Evolutionary conservation across 192 early-diverging fungal genomes (phyloP).

Genomic region (Anaeromyces robustus): DNA sequence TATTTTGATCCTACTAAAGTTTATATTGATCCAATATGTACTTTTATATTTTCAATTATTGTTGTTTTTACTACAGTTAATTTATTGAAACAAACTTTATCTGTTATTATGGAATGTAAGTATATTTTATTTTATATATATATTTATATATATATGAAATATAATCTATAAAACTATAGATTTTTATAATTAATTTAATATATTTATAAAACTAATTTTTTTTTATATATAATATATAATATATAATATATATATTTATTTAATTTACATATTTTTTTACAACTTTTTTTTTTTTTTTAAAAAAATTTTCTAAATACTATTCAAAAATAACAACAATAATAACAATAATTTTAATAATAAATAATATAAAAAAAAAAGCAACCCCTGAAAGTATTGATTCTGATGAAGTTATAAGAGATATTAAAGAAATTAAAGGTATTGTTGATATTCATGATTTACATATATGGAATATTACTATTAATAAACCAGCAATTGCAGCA

Average conservation of each 20-base stretch:
- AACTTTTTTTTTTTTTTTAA: no score
- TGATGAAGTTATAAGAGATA: slow-evolving; percentile 18
- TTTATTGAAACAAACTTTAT: slow-evolving; percentile 42
- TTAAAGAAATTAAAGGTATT: slow-evolving; percentile 28
- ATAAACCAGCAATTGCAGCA: slow-evolving; percentile 20
- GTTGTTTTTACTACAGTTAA: slow-evolving; percentile 54
- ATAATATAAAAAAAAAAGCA: slow-evolving; percentile 3
- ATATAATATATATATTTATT: no score
- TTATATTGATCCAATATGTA: slow-evolving; percentile 65
- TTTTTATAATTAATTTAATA: not conserved
- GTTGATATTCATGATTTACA: slow-evolving; percentile 40
- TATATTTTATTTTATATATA: not conserved
- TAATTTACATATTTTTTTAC: no score
- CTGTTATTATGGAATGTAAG: slow-evolving; percentile 60
- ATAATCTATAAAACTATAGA: no score
- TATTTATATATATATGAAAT: slow-evolving; percentile 2
- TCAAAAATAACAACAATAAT: no score
- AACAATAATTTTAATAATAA: not conserved
- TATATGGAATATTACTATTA: slow-evolving; percentile 42
- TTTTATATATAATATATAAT: no score
- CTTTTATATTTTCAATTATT: slow-evolving; percentile 62
- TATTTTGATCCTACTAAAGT: slow-evolving; percentile 33
- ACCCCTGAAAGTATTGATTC: slow-evolving; percentile 30
- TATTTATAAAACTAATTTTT: no score
- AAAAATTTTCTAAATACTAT: no score